These are phyloP conservation scores for Cytospora chrysosperma DNA, from an alignment of 2,329 filamentous ascomycete species.

Conservation along the genomic window DNA sequence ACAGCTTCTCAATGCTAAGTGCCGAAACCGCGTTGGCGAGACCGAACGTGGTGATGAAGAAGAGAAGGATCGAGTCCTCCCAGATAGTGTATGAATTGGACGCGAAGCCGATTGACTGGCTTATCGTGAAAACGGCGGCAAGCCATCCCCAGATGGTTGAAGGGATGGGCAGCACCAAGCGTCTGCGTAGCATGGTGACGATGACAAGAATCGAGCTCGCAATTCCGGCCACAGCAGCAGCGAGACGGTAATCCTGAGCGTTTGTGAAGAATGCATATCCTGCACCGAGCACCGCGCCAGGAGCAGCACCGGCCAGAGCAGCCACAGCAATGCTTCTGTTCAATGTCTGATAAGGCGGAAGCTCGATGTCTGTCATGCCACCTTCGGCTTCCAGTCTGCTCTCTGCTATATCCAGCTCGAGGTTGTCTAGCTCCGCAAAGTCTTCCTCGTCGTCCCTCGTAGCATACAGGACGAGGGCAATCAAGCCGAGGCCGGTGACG, in stretches of 20 bases:
- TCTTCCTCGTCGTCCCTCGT: conserved; percentile 56
- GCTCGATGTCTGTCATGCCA: conserved; percentile 30
- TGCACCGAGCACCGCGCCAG: conserved; percentile 35
- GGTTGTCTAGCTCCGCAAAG: conserved; percentile 52
- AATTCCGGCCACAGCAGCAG: conserved; percentile 43
- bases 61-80: conserved; percentile 93
- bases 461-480: conserved; percentile 72
- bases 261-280: conserved; percentile 35
- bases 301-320: conserved; percentile 36
- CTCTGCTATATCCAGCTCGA: conserved; percentile 60
- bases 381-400: conserved; percentile 54
- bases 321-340: conserved; percentile 40
- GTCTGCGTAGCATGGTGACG: conserved; percentile 41
- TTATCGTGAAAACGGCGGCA: conserved; percentile 74
- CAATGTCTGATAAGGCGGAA: conserved; percentile 37
- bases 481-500: conserved; percentile 67
- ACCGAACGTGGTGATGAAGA: conserved; percentile 88
- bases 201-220: conserved; percentile 44
- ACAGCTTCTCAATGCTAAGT: conserved; percentile 64
- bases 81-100: conserved; percentile 99
- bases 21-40: conserved; percentile 72
- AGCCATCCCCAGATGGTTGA: conserved; percentile 87
- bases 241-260: conserved; percentile 42
- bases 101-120: conserved; percentile 89
- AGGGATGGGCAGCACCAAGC: conserved; percentile 58